Base-by-base conservation (phyloP, 352 stramenopile species). In the Pythium guiyangense region DNA sequence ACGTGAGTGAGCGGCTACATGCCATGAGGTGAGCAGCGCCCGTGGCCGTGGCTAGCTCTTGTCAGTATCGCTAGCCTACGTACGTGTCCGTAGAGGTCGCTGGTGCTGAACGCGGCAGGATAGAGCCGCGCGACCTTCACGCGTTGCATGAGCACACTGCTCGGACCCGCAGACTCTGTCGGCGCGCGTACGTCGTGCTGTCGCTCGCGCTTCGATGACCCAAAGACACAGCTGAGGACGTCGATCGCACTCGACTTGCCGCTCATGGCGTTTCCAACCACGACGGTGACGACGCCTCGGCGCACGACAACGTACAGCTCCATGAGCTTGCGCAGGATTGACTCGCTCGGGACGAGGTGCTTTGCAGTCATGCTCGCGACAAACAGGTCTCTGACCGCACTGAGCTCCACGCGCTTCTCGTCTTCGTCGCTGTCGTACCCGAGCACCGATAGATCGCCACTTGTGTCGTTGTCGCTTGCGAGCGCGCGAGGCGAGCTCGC, bases 171-270 rank as follows among this genome's bases (percentile, higher is more conserved):
- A n/a, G n/a, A n/a, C n/a, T n/a, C n/a, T n/a, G n/a, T n/a, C n/a
- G n/a, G n/a, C n/a, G n/a, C n/a, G n/a, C n/a, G n/a, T n/a, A n/a
- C n/a, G n/a, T n/a, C n/a, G n/a, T n/a, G n/a, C n/a, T n/a, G n/a
- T n/a, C n/a, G n/a, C n/a, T n/a, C n/a, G n/a, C n/a, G n/a, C n/a
- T n/a, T n/a, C n/a, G n/a, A n/a, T n/a, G n/a, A n/a, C 54, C 44
- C n/a, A 31, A 71, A 62, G 11, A 85, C 46, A 20, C 54, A 52
- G 17, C 72, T 64, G 0, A 88, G 40, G 4, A 83, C 49, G 12
- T 64, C 64, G 17, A 89, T 70, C 17, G 73, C 71, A 12, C 66
- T 88, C 15, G 81, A 85, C 60, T 91, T 89, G 3, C 81, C 81
- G 22, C 64, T 83, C 25, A 72, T 65, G 0, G 67, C 70, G n/a